phyloP scores from a whole-genome alignment of 73 alveolate species.

The Paraurostyla sp. region DNA sequence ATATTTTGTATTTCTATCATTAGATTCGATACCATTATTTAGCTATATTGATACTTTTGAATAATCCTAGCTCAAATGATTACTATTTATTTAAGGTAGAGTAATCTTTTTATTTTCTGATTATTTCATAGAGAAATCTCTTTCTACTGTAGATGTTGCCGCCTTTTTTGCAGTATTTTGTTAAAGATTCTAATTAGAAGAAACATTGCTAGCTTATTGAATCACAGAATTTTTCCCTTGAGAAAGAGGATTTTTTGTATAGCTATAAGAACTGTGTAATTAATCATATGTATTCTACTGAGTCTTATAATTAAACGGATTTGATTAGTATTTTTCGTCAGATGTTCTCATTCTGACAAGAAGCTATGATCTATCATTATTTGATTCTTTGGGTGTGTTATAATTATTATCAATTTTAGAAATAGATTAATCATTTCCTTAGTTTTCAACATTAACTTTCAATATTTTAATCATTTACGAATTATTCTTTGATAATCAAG shows the following conservation, averaged over 20 bases:
- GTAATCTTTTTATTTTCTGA: conserved; percentile 12
- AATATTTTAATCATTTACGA: conserved; percentile 16
- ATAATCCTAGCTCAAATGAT: conserved; percentile 17
- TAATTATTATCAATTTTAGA: neutral
- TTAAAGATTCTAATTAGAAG: neutral
- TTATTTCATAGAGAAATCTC: neutral
- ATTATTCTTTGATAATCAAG: conserved; percentile 11
- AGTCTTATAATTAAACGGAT: conserved; percentile 8
- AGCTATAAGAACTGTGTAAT: conserved; percentile 5
- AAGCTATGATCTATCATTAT: neutral
- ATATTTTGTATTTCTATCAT: neutral
- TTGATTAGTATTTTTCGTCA: conserved; percentile 10
- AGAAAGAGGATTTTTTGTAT: neutral
- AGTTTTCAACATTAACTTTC: conserved; percentile 4
- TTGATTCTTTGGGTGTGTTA: conserved; percentile 21
- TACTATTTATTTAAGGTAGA: conserved; percentile 21
- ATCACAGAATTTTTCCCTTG: conserved; percentile 27
- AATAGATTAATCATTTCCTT: neutral
- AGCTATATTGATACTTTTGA: conserved; percentile 5
- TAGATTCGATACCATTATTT: neutral
- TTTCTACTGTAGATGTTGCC: neutral
- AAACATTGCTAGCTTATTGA: neutral
- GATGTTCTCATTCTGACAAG: conserved; percentile 25
- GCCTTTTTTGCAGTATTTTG: neutral
- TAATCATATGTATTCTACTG: conserved; percentile 8